Conservation (phyloP, 163 green algal genomes). For the Coccomyxa subellipsoidea region DNA sequence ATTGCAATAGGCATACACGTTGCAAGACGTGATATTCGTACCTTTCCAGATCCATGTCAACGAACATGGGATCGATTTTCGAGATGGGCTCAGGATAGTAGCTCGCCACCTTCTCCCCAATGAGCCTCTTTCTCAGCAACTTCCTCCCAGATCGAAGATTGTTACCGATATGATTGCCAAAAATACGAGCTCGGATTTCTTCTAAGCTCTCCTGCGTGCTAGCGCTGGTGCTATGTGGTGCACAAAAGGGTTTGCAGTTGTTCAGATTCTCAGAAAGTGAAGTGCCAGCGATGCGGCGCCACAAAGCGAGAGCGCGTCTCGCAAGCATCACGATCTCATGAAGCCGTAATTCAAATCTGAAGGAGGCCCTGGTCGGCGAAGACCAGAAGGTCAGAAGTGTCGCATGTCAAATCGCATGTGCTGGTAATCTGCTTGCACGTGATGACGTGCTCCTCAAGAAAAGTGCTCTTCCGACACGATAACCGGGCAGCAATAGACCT, state of each 20-base stretch:
- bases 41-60: conserved; percentile 41
- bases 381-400: too few species aligned
- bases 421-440: background rate
- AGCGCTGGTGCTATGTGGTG: background rate
- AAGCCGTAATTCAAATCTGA: too few species aligned
- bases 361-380: too few species aligned
- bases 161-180: conserved; percentile 65
- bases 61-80: conserved; percentile 47
- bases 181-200: conserved; percentile 50
- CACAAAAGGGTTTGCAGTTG: background rate
- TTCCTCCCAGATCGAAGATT: conserved; percentile 57
- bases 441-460: background rate
- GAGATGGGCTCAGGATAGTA: conserved; percentile 47
- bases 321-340: background rate
- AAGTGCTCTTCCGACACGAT: too few species aligned
- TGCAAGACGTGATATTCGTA: background rate
- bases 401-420: too few species aligned
- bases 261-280: background rate
- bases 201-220: background rate
- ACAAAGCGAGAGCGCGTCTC: background rate
- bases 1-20: too few species aligned
- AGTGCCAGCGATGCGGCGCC: background rate
- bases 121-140: conserved; percentile 46
- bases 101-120: conserved; percentile 39
- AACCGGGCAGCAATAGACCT: background rate